These are phyloP conservation scores for Coemansia sp. DNA, from an alignment of 192 early-diverging fungal genomes.

Conservation along the genomic window DNA sequence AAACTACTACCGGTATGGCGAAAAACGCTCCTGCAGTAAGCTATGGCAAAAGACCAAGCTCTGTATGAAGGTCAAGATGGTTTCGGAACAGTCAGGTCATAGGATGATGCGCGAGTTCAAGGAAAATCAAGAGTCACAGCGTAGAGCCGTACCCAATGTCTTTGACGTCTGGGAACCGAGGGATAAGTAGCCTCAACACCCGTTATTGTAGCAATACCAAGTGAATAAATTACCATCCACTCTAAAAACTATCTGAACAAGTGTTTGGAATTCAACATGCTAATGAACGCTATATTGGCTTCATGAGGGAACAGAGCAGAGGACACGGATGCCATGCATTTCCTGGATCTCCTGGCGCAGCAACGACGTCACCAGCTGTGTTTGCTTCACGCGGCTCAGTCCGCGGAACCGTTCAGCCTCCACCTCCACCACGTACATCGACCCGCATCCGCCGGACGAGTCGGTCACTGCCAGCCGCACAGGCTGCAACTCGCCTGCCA, in stretches of 20 bases:
- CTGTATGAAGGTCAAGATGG: constrained; percentile 44
- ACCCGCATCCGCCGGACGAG: constrained; percentile 95
- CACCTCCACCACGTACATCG: constrained; percentile 94
- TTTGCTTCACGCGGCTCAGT: constrained; percentile 80
- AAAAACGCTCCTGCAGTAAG: constrained; percentile 41
- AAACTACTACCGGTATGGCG: constrained; percentile 54
- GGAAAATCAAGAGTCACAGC: constrained; percentile 28
- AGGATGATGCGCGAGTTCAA: constrained; percentile 32
- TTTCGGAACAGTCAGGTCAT: constrained; percentile 33
- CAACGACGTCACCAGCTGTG: constrained; percentile 82
- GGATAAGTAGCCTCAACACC: background rate
- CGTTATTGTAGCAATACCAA: background rate
- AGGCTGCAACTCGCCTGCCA: constrained; percentile 66
- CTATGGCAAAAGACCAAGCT: constrained; percentile 44
- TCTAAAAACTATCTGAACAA: background rate
- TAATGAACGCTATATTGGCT: no score
- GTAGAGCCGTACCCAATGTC: constrained; percentile 32
- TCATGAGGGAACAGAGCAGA: constrained; percentile 43
- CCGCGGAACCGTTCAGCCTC: constrained; percentile 76
- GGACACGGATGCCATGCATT: constrained; percentile 82
- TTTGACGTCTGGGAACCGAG: constrained; percentile 46
- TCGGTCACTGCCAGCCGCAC: constrained; percentile 74
- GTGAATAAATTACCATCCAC: no score
- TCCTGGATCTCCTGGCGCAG: constrained; percentile 88
- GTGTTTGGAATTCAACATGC: no score